A percentile compares a stretch with the other conserved stretches of the same genome.
Conservation (phyloP, 495 filamentous ascomycete species). For the Aspergillus avenaceus region DNA sequence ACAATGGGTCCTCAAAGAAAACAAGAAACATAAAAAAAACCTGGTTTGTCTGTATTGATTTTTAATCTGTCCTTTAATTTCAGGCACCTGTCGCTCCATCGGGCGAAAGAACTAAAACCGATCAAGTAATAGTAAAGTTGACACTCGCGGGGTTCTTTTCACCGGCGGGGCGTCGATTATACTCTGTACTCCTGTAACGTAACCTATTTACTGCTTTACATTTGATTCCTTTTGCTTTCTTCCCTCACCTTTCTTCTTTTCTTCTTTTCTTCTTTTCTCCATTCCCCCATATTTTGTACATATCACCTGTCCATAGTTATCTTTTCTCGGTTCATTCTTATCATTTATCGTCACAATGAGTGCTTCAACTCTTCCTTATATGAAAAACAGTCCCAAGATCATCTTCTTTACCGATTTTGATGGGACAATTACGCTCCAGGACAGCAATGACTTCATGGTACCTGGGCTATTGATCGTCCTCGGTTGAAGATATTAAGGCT, state of each 20-base stretch:
- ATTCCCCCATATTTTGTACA: background rate
- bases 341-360: constrained; percentile 21
- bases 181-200: too few species aligned
- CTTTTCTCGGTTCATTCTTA: background rate
- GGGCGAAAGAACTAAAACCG: background rate
- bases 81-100: background rate
- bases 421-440: constrained; percentile 85
- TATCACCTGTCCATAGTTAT: background rate
- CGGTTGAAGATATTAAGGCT: too few species aligned
- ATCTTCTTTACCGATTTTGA: constrained; percentile 99
- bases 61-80: too few species aligned
- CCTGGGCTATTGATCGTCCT: background rate
- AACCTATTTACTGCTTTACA: too few species aligned
- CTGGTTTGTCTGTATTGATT: too few species aligned
- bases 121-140: background rate
- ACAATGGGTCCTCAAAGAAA: background rate
- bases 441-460: constrained; percentile 91
- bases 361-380: constrained; percentile 36
- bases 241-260: too few species aligned
- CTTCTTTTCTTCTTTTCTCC: background rate
- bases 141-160: background rate
- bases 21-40: too few species aligned
- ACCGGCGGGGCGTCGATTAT: too few species aligned
- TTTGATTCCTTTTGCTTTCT: too few species aligned
- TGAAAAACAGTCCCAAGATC: constrained; percentile 68